Base-by-base conservation (phyloP, 1,284 basidiomycete species). In the Trametes pubescens region DNA sequence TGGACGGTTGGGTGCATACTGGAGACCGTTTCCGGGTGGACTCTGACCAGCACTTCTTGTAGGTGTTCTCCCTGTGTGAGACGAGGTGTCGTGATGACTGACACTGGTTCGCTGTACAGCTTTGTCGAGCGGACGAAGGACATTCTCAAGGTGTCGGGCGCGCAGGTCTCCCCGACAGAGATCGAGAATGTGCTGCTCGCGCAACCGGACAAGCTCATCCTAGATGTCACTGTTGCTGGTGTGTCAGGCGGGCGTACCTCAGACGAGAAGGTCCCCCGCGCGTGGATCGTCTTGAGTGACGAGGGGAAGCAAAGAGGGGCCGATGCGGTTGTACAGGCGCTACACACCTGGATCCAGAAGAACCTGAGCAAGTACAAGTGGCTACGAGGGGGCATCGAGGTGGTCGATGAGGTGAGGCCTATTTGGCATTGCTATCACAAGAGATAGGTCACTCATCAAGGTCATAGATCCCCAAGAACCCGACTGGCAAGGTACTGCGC, bases 91-190 rank as follows among this genome's bases (percentile, higher is more conserved):
- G 24, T 34, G 13, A 29, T 26, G 29, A 43, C 24, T 7, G 8
- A 14, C 10, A 38, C 26, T 37, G 21, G 18, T 38, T 11, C 1
- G 9, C 7, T 5, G 29, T 4, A 14, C 51, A 87, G 86, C 76
- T 89, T 86, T 68, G 83, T 84, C 2, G 88, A 89, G 75, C 79
- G 87, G 66, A 78, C 80, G 9, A 90, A 89, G 86, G 90, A 91
- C 71, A 91, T 84, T 0, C 79, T 92, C 11, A 92, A 92, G 71
- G 81, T 92, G 7, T 91, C 89, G 0, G 90, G 91, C 9, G 79
- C 80, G 47, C 91, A 93, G 74, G 91, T 92, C 0, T 90, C 91
- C 0, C 91, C 91, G 0, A 82, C 84, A 11, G 90, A 93, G 71
- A 88, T 93, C 49, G 91, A 92, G 72, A 80, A 86, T 32, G 82